Percentiles rank a stretch among this genome's conserved stretches.
phyloP scores from a whole-genome alignment of 257 asterid genomes.

The Asclepias syriaca region DNA sequence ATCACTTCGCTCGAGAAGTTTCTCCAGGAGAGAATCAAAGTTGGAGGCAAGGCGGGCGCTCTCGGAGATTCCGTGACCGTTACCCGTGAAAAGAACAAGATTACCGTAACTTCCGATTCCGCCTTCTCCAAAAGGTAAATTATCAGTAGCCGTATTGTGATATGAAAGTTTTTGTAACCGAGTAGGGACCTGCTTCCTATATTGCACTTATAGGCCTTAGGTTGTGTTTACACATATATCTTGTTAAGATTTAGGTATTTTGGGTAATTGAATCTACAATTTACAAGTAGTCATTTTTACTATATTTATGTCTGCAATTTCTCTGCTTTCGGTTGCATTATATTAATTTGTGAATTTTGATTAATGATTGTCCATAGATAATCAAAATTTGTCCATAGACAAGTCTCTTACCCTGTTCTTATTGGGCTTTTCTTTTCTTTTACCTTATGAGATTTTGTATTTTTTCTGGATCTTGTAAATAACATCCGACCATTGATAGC shows the following conservation, averaged over 20 bases:
- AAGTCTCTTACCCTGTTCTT: background rate
- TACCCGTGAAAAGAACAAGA: slow-evolving; percentile 44
- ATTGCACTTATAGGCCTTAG: no score
- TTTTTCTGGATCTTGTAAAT: no score
- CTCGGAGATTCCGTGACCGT: slow-evolving; percentile 48
- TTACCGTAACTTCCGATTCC: slow-evolving; percentile 47
- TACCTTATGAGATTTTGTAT: no score
- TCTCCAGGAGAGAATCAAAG: slow-evolving; percentile 57
- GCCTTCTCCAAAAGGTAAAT: slow-evolving; percentile 47
- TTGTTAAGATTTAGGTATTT: no score
- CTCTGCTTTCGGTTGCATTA: background rate
- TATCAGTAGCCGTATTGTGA: background rate
- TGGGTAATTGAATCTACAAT: background rate
- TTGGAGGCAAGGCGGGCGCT: slow-evolving; percentile 51
- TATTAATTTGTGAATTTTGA: background rate
- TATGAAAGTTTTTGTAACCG: background rate
- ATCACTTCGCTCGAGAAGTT: slow-evolving; percentile 52
- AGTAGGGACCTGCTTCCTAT: no score
- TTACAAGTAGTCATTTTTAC: background rate
- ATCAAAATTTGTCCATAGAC: background rate
- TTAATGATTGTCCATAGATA: background rate
- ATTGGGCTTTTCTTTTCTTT: no score
- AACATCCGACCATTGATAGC: no score
- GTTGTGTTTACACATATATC: no score
- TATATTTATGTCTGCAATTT: background rate